phyloP scores from a whole-genome alignment of 2,329 filamentous ascomycete genomes.

The Ophiostoma australiae region DNA sequence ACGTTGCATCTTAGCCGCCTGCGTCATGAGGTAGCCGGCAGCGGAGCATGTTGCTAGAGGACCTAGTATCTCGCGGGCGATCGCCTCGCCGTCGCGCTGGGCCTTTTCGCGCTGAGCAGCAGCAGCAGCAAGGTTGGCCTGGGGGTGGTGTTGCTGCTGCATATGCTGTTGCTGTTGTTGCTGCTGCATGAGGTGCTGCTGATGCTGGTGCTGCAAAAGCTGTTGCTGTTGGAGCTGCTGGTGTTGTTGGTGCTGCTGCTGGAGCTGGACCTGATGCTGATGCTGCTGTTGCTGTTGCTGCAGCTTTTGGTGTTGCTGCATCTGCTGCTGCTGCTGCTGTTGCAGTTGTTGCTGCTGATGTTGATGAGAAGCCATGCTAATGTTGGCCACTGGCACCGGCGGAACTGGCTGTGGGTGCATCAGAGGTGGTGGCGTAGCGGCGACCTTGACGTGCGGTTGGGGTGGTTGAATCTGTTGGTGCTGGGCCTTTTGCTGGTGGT shows the following conservation, averaged over 20 bases:
- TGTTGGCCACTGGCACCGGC: not conserved
- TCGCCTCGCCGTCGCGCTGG: conserved; percentile 25
- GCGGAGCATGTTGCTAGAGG: conserved; percentile 58
- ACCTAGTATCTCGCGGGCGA: conserved; percentile 38
- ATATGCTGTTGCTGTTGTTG: conserved; percentile 1
- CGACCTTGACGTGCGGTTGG: not conserved
- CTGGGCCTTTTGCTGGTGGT: conserved; percentile 1
- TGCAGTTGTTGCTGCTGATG: conserved; percentile 20
- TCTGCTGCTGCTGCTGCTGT: conserved; percentile 5
- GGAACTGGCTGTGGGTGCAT: conserved; percentile 13
- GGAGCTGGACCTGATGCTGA: not conserved
- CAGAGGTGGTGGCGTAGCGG: conserved; percentile 1
- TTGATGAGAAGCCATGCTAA: not conserved
- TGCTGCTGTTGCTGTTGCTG: conserved; percentile 8
- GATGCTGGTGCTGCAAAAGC: not conserved
- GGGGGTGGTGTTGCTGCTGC: not conserved
- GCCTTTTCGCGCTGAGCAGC: conserved; percentile 20
- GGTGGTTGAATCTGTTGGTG: conserved; percentile 3
- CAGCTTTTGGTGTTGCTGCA: not conserved
- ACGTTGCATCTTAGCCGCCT: conserved; percentile 63
- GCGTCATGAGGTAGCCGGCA: conserved; percentile 63
- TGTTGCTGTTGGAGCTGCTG: not conserved
- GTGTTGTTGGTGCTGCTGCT: not conserved
- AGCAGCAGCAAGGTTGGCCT: not conserved
- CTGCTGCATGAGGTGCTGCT: conserved; percentile 7